Percentiles rank a stretch among this genome's conserved stretches.
Evolutionary conservation across 2,329 filamentous ascomycete species (phyloP).

Genomic region (Hymenoscyphus linearis): DNA sequence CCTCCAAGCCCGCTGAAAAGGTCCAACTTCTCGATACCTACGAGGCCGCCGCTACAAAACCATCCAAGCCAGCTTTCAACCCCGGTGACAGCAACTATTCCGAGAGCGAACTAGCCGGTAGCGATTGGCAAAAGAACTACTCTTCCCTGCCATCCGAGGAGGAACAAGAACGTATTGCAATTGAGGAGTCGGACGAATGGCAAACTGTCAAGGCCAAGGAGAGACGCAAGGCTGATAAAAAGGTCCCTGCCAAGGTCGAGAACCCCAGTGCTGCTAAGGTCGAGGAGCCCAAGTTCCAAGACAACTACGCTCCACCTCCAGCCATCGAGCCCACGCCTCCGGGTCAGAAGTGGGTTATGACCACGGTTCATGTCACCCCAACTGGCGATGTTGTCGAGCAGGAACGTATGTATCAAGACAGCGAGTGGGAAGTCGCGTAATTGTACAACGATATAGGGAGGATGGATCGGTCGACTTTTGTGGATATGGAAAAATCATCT

Average conservation of each 20-base stretch:
- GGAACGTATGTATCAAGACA: constrained; percentile 24
- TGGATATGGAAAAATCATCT: background rate
- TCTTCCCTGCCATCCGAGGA: constrained; percentile 49
- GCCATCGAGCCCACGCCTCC: constrained; percentile 18
- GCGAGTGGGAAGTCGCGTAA: constrained; percentile 32
- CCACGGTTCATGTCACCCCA: constrained; percentile 15
- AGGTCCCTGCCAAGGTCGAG: constrained; percentile 28
- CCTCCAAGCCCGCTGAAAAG: constrained; percentile 31
- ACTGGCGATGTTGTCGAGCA: constrained; percentile 19
- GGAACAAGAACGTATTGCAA: constrained; percentile 54
- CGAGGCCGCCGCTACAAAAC: constrained; percentile 35
- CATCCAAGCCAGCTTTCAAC: constrained; percentile 21
- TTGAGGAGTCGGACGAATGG: constrained; percentile 49
- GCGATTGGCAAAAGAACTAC: constrained; percentile 17
- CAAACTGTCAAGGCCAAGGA: constrained; percentile 46
- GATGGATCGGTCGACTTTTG: background rate
- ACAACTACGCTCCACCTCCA: constrained; percentile 17
- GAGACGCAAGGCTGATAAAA: constrained; percentile 27
- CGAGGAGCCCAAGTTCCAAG: constrained; percentile 11
- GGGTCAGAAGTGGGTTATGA: constrained; percentile 24
- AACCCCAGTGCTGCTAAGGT: constrained; percentile 18
- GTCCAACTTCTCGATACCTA: constrained; percentile 55
- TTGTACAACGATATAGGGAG: background rate
- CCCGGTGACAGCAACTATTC: constrained; percentile 18
- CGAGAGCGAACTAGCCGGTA: constrained; percentile 19